A percentile compares a stretch with the other conserved stretches of the same genome.
These are phyloP conservation scores for Crithidia brevicula DNA, from an alignment of 208 protist species.

Conservation along the genomic window DNA sequence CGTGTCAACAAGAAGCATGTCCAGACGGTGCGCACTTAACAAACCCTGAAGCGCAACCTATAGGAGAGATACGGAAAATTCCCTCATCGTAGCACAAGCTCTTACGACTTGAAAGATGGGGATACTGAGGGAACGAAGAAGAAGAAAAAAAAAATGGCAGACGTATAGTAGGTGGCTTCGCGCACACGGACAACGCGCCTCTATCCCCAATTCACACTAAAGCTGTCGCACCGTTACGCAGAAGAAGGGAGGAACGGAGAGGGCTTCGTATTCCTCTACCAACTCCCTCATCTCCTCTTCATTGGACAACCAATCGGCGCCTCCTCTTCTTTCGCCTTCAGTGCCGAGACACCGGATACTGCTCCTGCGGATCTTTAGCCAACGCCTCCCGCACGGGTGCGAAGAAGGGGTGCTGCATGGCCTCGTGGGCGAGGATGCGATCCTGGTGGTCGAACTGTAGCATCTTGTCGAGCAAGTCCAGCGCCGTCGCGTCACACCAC, in stretches of 20 bases:
- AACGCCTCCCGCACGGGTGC: constrained; percentile 80
- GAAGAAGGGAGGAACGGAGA: too few relatives aligned
- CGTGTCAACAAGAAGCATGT: too few relatives aligned
- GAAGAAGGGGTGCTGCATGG: constrained; percentile 99
- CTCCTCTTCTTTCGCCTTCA: constrained; percentile 7
- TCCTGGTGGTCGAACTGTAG: constrained; percentile 97
- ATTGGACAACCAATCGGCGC: neutral
- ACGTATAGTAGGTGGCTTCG: neutral
- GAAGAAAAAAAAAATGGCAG: constrained; percentile 3
- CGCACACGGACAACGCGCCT: too few relatives aligned
- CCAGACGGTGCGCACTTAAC: too few relatives aligned
- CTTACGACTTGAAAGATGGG: too few relatives aligned
- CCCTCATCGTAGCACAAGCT: too few relatives aligned
- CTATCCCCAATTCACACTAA: too few relatives aligned
- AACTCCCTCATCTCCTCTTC: neutral
- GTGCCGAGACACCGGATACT: constrained; percentile 51
- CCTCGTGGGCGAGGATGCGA: constrained; percentile 96
- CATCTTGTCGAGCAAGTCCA: constrained; percentile 98
- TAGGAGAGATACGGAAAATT: too few relatives aligned
- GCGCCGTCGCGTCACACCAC: constrained; percentile 92
- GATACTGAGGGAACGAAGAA: constrained; percentile 9
- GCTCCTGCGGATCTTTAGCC: constrained; percentile 47
- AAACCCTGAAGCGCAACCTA: too few relatives aligned
- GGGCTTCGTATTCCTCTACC: too few relatives aligned
- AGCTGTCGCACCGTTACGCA: too few relatives aligned